Evolutionary conservation across 768 basidiomycete species (phyloP), one percentile per base, ranked within the genome.

Genomic region (Mycena vulgaris): DNA sequence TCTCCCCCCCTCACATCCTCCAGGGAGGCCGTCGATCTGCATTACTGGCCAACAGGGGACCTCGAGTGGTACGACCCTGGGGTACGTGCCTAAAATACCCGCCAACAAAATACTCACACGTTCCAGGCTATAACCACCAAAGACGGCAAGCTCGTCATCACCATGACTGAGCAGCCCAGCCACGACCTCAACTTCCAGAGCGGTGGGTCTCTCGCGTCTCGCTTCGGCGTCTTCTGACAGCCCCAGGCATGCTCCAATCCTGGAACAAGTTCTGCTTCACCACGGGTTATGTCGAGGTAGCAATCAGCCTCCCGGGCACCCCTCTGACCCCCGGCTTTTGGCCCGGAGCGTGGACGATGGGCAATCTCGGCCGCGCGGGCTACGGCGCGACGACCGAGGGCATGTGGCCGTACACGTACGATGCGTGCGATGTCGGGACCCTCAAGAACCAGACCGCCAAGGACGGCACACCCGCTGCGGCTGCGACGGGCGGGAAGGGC

Each of bases 301-400:
- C 86, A n/a, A 75, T 95, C 23, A 94, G 92, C 77, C 78, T 95
- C 73, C 94, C 95, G 21, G 95, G 94, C 7, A 79, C 83, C 14
- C 82, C 87, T 1, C 71, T 76, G 45, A 84, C 86, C 19, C 88
- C 92, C 14, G 96, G 96, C 8, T 85, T 94, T 69, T 98, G 96
- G 97, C 96, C 97, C 63, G 96, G 86, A 55, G 89, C 83, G 8
- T 95, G 93, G 93, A 89, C 92, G 6, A 87, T 95, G 89, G 94
- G 94, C 4, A 95, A 95, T 75, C 75, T 89, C 95, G 86, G 96
- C 86, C 73, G 96, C 65, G 92, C 96, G 28, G 97, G 95, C 1
- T 96, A 92, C 80, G 97, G 97, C 45, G 93, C 93, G 21, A 92
- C 94, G 0, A 96, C 94, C 0, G 93, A 98, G 72, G 97, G 93